Evolutionary conservation across 768 basidiomycete genomes (phyloP), one percentile per base, ranked within the genome.

Genomic region (Phlegmacium glaucopus): DNA sequence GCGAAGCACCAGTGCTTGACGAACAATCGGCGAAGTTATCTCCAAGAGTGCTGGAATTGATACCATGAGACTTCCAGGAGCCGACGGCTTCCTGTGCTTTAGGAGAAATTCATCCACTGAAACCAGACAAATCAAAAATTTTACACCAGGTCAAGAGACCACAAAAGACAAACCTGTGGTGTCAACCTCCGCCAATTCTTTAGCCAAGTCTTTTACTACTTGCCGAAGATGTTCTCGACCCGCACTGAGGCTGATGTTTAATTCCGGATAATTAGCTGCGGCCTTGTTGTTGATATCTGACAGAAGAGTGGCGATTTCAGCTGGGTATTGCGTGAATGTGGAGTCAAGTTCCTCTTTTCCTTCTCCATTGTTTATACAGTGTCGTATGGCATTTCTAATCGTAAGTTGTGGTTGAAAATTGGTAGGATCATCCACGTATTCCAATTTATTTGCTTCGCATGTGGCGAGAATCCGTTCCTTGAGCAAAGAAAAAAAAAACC

Each of bases 381-480:
- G 70, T n/a, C 90, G 80, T 29, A 92, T 72, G 13, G 79, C 77
- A 63, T 93, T 93, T 13, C 90, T 76, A 29, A 82, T 63, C 0
- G 90, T 90, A 35, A 87, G 48, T 5, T 75, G 72, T 2, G 89
- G 86, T 54, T 90, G 83, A 47, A 83, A 81, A 58, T 93, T 93
- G 13, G 88, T 86, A 0, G 68, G 62, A 57, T 93, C 90, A 15
- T 69, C 66, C 35, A 85, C 72, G 62, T 84, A 93, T 48, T 73
- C 67, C 7, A 91, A 61, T 1, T 65, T 61, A 51, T 89, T 70
- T 9, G 67, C 78, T 38, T 82, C 74, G 53, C 90, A 92, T 0
- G 90, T 93, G 7, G 83, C 85, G 1, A 92, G 64, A n/a, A 93
- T 78, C 49, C 89, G 80, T 44, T 86, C 82, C 90, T 93, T 27